A percentile compares a stretch with the other conserved stretches of the same genome.
phyloP scores from a whole-genome alignment of 1,284 basidiomycete species.

The Cutaneotrichosporon mucoides region DNA sequence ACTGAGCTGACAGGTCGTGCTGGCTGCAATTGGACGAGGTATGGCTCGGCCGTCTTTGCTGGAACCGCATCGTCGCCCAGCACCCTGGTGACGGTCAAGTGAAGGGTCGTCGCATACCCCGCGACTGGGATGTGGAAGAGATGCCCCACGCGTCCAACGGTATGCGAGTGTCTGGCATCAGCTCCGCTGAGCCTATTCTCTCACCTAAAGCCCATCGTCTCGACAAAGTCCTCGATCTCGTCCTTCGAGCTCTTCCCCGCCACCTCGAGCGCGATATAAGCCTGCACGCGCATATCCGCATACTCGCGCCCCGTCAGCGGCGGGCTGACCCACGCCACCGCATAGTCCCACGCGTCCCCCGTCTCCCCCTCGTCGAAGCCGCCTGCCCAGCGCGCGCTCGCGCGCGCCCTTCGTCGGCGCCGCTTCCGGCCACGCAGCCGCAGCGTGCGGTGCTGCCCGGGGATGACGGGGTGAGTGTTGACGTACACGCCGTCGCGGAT shows the following conservation, averaged over 20 bases:
- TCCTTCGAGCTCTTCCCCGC: slow-evolving; percentile 17
- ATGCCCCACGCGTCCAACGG: slow-evolving; percentile 28
- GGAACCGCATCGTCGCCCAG: slow-evolving; percentile 9
- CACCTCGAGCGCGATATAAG: slow-evolving; percentile 32
- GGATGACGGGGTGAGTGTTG: slow-evolving; percentile 30
- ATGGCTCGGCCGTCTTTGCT: slow-evolving; percentile 24
- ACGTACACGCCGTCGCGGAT: slow-evolving; percentile 33
- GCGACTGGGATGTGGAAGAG: slow-evolving; percentile 42
- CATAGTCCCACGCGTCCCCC: slow-evolving; percentile 18
- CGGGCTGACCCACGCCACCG: slow-evolving; percentile 30
- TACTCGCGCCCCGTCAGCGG: slow-evolving; percentile 39
- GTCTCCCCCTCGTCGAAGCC: neutral
- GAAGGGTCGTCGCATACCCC: slow-evolving; percentile 24
- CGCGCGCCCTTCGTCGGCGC: neutral
- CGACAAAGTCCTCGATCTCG: slow-evolving; percentile 38
- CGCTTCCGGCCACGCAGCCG: slow-evolving; percentile 15
- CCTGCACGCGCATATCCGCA: slow-evolving; percentile 33
- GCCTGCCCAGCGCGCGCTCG: neutral
- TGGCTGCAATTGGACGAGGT: slow-evolving; percentile 37
- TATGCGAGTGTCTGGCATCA: slow-evolving; percentile 34
- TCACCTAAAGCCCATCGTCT: slow-evolving; percentile 37
- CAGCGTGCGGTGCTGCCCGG: slow-evolving; percentile 28
- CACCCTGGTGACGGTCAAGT: slow-evolving; percentile 31
- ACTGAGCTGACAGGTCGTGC: slow-evolving; percentile 32
- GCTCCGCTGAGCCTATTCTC: too few relatives aligned